Conservation (phyloP, 2,329 filamentous ascomycete species). For the Trichoderma harzianum region DNA sequence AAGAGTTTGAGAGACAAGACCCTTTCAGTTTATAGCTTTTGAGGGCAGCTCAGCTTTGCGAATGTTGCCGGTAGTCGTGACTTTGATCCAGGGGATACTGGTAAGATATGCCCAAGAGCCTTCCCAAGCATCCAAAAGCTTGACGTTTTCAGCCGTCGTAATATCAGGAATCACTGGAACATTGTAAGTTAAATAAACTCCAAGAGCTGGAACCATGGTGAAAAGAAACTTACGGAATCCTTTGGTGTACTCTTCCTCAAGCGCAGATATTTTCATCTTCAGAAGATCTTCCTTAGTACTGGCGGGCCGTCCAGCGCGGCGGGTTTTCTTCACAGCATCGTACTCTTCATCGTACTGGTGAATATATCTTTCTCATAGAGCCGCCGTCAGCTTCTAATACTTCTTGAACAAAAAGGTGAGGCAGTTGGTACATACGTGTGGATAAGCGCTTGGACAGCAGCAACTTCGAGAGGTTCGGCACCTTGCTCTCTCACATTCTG, state of each 20-base stretch:
- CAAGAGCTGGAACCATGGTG: background rate
- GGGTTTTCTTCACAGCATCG: constrained; percentile 59
- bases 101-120: constrained; percentile 79
- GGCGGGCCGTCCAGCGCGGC: constrained; percentile 75
- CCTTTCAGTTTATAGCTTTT: constrained; percentile 29
- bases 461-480: constrained; percentile 47
- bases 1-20: background rate
- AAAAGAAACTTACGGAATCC: constrained; percentile 66
- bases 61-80: constrained; percentile 62
- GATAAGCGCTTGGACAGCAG: constrained; percentile 60
- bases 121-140: constrained; percentile 70
- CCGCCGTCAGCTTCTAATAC: constrained; percentile 27
- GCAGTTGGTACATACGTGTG: constrained; percentile 46
- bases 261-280: constrained; percentile 63
- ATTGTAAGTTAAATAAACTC: constrained; percentile 15
- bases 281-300: constrained; percentile 74
- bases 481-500: constrained; percentile 54
- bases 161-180: constrained; percentile 69
- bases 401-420: constrained; percentile 8
- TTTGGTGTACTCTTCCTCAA: constrained; percentile 75
- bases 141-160: constrained; percentile 60
- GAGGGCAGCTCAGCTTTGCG: constrained; percentile 78
- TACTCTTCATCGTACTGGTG: constrained; percentile 71
- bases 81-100: constrained; percentile 71
- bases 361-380: constrained; percentile 49